These are phyloP conservation scores for Hymenotorrendiella dingleyae DNA, from an alignment of 2,329 filamentous ascomycete genomes.

Conservation along the genomic window DNA sequence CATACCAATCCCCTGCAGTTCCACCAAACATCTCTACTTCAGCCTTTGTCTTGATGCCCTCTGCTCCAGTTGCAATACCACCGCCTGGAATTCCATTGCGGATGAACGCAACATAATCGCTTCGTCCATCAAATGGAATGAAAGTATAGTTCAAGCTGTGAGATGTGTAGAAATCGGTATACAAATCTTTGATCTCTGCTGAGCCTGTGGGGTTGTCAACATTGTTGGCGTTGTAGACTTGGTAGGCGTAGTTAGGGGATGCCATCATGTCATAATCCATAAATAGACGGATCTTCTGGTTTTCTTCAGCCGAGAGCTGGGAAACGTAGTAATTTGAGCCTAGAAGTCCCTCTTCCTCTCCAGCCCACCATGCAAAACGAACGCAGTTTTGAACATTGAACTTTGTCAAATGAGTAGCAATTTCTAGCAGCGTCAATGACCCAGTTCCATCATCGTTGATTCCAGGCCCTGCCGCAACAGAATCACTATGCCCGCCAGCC, in stretches of 20 bases:
- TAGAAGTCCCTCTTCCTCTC: slow-evolving; percentile 57
- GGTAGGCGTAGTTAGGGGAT: slow-evolving; percentile 57
- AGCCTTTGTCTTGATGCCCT: slow-evolving; percentile 64
- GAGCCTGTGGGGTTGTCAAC: slow-evolving; percentile 7
- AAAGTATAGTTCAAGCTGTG: slow-evolving; percentile 61
- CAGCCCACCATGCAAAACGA: slow-evolving; percentile 62
- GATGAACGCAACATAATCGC: slow-evolving; percentile 74
- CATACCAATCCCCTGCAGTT: slow-evolving; percentile 51
- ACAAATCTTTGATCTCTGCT: slow-evolving; percentile 54
- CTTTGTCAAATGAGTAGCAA: slow-evolving; percentile 50
- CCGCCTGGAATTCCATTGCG: slow-evolving; percentile 64
- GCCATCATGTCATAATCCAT: slow-evolving; percentile 67
- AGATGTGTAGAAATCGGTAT: slow-evolving; percentile 50
- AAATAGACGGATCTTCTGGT: slow-evolving; percentile 55
- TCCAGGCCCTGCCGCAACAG: slow-evolving; percentile 51
- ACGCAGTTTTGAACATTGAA: slow-evolving; percentile 58
- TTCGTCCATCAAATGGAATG: slow-evolving; percentile 70
- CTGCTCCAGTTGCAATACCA: slow-evolving; percentile 70
- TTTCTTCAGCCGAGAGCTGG: slow-evolving; percentile 46
- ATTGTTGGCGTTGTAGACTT: slow-evolving; percentile 52
- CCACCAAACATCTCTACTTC: slow-evolving; percentile 63
- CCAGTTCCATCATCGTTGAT: slow-evolving; percentile 34
- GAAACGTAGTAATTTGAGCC: slow-evolving; percentile 57
- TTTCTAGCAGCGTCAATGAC: slow-evolving; percentile 47
- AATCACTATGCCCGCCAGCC: slow-evolving; percentile 58